Conservation (phyloP, 768 basidiomycete species). For the Auricularia cornea region DNA sequence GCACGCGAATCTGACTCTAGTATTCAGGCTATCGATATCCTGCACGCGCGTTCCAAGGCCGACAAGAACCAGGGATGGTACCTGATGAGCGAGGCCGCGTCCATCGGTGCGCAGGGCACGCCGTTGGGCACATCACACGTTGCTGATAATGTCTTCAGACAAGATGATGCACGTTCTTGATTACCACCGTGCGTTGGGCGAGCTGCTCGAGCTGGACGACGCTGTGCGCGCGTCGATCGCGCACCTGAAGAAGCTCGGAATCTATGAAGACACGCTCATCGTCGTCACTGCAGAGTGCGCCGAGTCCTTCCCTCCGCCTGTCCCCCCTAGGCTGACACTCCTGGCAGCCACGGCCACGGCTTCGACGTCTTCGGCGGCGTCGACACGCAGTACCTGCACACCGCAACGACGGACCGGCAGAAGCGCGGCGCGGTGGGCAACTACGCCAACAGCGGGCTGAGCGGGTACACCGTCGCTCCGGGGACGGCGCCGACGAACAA, state of each 20-base stretch:
- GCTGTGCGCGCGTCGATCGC: conserved; percentile 23
- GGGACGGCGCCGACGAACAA: background rate
- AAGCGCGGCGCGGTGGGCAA: conserved; percentile 28
- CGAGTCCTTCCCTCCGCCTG: conserved; percentile 6
- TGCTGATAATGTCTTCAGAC: conserved; percentile 8
- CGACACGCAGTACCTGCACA: conserved; percentile 24
- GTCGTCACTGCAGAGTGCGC: conserved; percentile 23
- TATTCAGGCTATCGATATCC: conserved; percentile 23
- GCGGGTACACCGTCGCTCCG: conserved; percentile 18
- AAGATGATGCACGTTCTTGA: conserved; percentile 27
- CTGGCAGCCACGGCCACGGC: conserved; percentile 18
- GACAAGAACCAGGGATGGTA: conserved; percentile 23
- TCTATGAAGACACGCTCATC: conserved; percentile 28
- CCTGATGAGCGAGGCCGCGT: conserved; percentile 29
- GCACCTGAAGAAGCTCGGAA: conserved; percentile 25
- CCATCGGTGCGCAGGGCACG: conserved; percentile 14
- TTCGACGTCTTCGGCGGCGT: conserved; percentile 24
- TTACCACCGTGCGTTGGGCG: conserved; percentile 28
- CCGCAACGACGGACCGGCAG: conserved; percentile 17
- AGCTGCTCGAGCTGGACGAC: conserved; percentile 31
- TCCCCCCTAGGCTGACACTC: too few species aligned
- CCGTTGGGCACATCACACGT: background rate
- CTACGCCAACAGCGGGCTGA: conserved; percentile 24
- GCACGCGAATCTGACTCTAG: too few species aligned
- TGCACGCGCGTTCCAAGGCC: conserved; percentile 16